phyloP scores from a whole-genome alignment of 2,329 filamentous ascomycete species.

The Scedosporium aurantiacum region DNA sequence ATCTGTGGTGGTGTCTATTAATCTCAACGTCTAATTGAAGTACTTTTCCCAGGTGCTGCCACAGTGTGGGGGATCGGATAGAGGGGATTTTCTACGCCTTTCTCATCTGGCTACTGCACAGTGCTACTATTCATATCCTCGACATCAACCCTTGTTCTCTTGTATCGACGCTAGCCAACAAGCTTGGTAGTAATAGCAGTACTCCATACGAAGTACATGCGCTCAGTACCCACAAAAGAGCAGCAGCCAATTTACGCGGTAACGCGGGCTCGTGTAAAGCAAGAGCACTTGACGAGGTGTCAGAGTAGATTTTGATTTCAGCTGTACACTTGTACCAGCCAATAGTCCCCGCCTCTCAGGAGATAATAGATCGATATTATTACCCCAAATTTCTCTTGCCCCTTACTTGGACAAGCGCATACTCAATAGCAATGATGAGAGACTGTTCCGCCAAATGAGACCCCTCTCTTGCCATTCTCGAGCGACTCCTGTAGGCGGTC shows the following conservation, averaged over 20 bases:
- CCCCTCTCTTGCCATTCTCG: neutral
- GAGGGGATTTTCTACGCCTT: too few species aligned
- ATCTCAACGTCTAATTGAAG: too few species aligned
- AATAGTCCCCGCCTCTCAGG: neutral
- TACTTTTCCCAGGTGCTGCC: too few species aligned
- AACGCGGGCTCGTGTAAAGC: neutral
- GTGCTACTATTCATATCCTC: neutral
- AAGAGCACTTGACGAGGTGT: neutral
- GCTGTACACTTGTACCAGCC: neutral
- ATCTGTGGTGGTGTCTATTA: too few species aligned
- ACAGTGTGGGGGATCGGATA: too few species aligned
- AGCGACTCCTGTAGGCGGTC: neutral
- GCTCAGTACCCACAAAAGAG: too few species aligned
- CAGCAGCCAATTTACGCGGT: conserved; percentile 6
- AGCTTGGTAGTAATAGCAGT: too few species aligned
- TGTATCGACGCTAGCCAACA: too few species aligned
- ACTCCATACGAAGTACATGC: neutral
- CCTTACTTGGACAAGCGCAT: neutral
- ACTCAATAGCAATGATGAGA: neutral
- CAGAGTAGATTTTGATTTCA: neutral
- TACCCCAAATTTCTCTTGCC: conserved; percentile 5
- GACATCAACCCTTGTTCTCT: neutral
- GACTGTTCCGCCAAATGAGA: neutral
- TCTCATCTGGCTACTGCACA: neutral
- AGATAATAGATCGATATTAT: neutral